Percentiles rank a stretch among this genome's conserved stretches.
Conservation (phyloP, 257 asterid genomes). For the Salvia hispanica region DNA sequence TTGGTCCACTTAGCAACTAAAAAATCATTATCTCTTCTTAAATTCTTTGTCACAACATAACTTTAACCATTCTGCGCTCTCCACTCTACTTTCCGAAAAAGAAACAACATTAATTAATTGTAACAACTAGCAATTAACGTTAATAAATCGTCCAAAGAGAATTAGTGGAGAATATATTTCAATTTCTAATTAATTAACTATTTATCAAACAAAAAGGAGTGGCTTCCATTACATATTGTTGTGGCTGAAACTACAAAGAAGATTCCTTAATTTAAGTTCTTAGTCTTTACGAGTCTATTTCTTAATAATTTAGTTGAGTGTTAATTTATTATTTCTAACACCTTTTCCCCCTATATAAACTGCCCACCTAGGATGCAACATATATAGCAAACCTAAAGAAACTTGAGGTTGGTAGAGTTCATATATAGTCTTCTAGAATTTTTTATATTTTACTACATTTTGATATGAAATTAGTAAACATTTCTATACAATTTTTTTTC, state of each 20-base stretch:
- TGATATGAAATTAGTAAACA: not conserved
- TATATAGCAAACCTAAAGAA: not conserved
- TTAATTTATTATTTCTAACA: not conserved
- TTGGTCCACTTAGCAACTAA: slow-evolving; percentile 31
- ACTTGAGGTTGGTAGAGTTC: not conserved
- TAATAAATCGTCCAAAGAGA: slow-evolving; percentile 28
- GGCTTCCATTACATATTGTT: slow-evolving; percentile 31
- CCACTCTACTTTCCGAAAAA: slow-evolving; percentile 31
- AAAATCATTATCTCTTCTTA: slow-evolving; percentile 23
- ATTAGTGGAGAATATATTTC: slow-evolving; percentile 32
- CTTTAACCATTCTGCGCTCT: slow-evolving; percentile 32
- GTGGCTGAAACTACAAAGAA: slow-evolving; percentile 27
- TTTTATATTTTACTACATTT: not conserved
- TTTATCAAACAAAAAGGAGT: slow-evolving; percentile 24
- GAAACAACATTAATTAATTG: slow-evolving; percentile 18
- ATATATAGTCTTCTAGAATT: not conserved
- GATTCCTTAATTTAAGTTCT: slow-evolving; percentile 22
- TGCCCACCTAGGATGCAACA: slow-evolving; percentile 10
- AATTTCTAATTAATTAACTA: slow-evolving; percentile 17
- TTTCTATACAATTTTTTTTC: not conserved
- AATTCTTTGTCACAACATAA: slow-evolving; percentile 19
- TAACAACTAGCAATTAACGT: slow-evolving; percentile 24
- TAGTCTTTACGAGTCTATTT: slow-evolving; percentile 32
- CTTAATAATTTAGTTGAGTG: not conserved
- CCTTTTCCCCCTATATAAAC: slow-evolving; percentile 33